phyloP scores from a whole-genome alignment of 495 filamentous ascomycete species.

The Parathielavia appendiculata region DNA sequence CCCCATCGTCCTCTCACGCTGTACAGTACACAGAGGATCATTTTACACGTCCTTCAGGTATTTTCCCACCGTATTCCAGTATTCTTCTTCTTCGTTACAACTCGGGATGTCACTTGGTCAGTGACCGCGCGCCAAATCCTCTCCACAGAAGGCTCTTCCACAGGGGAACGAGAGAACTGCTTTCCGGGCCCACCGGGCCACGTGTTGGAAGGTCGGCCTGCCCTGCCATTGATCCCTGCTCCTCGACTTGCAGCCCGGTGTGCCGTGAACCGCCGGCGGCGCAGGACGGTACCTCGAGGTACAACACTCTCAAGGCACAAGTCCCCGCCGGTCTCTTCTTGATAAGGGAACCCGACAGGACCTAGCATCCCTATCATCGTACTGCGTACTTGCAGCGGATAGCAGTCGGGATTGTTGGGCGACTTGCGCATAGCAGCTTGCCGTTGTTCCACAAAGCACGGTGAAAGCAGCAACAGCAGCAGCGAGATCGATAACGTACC shows the following conservation, averaged over 20 bases:
- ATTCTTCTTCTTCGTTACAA: background rate
- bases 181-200: constrained; percentile 41
- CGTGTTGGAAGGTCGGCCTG: constrained; percentile 29
- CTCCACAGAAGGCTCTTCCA: background rate
- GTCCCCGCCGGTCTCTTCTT: background rate
- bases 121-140: background rate
- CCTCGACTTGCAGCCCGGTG: constrained; percentile 9
- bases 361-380: background rate
- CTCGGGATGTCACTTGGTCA: background rate
- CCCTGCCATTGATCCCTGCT: constrained; percentile 3
- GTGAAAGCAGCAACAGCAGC: background rate
- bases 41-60: background rate
- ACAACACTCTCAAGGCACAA: constrained; percentile 4
- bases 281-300: constrained; percentile 17
- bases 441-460: no score
- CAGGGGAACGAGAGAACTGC: constrained; percentile 35
- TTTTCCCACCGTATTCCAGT: background rate
- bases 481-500: background rate
- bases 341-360: background rate
- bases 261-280: constrained; percentile 8
- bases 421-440: no score
- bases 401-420: no score
- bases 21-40: background rate
- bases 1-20: background rate
- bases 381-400: constrained; percentile 13